Conservation (phyloP, 768 basidiomycete species). For the Lentinus brumalis region DNA sequence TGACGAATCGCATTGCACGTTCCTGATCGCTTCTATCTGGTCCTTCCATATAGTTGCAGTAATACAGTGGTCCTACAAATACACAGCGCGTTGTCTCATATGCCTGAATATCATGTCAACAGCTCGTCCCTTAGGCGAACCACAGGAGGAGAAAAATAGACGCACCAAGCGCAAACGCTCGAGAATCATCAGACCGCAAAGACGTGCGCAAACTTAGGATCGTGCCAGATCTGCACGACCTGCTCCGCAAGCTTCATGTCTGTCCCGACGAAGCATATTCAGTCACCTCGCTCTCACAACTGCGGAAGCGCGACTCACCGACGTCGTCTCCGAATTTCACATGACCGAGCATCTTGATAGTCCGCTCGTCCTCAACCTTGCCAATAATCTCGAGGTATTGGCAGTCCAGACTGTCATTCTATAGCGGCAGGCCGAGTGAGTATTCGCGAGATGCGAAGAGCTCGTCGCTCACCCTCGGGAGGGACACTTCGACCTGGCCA, state of each 20-base stretch:
- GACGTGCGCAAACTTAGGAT: constrained; percentile 21
- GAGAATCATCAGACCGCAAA: neutral
- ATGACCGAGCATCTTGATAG: constrained; percentile 24
- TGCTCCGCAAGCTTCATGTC: constrained; percentile 24
- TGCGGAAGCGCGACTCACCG: constrained; percentile 9
- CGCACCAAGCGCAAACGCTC: no score
- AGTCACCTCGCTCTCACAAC: neutral
- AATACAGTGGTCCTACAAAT: no score
- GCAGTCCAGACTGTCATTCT: constrained; percentile 6
- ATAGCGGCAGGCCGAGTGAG: no score
- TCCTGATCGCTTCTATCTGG: no score
- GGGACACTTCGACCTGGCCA: constrained; percentile 53
- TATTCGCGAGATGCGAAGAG: neutral
- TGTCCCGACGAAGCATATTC: neutral
- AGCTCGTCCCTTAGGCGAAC: no score
- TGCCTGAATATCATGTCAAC: no score
- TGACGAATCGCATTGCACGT: no score
- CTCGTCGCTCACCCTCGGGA: constrained; percentile 38
- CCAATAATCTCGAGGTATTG: constrained; percentile 27
- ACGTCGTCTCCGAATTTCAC: constrained; percentile 19
- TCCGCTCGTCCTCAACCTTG: constrained; percentile 18
- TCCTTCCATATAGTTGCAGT: no score
- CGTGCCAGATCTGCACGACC: constrained; percentile 24
- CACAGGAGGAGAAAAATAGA: no score
- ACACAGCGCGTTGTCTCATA: no score